Percentiles rank a stretch among this genome's conserved stretches.
Conservation (phyloP, 768 basidiomycete genomes). For the Boletus rubropictus region DNA sequence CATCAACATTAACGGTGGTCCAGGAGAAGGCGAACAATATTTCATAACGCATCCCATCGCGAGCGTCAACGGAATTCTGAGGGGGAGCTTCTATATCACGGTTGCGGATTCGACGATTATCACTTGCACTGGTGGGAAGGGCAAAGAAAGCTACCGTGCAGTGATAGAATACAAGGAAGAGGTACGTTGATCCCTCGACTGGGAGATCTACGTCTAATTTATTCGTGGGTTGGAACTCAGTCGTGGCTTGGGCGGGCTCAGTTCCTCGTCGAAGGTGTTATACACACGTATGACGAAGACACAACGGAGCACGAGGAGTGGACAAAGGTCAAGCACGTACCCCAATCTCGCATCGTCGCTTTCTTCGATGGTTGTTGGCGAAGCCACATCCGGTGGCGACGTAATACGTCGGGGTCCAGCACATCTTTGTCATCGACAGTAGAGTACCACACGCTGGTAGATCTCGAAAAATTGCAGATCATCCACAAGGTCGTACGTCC, state of each 20-base stretch:
- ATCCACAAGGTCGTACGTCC: slow-evolving; percentile 85
- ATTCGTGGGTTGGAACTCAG: slow-evolving; percentile 26
- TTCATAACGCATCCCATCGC: slow-evolving; percentile 88
- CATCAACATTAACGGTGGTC: slow-evolving; percentile 67
- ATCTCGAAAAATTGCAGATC: slow-evolving; percentile 62
- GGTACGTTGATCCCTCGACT: slow-evolving; percentile 41
- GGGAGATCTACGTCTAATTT: not conserved
- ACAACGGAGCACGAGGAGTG: slow-evolving; percentile 61
- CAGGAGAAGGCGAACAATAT: slow-evolving; percentile 74
- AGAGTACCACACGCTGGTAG: slow-evolving; percentile 67
- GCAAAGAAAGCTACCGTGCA: slow-evolving; percentile 60
- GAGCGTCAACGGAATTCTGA: slow-evolving; percentile 83
- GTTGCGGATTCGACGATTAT: slow-evolving; percentile 74
- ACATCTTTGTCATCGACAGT: slow-evolving; percentile 37
- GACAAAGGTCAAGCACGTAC: slow-evolving; percentile 89
- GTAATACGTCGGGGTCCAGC: slow-evolving; percentile 45
- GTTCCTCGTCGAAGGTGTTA: slow-evolving; percentile 81
- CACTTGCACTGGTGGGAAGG: slow-evolving; percentile 69
- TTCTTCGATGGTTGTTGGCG: slow-evolving; percentile 88
- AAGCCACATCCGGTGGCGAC: slow-evolving; percentile 74
- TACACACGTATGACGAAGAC: slow-evolving; percentile 72
- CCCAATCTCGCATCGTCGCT: slow-evolving; percentile 68
- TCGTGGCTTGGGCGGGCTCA: slow-evolving; percentile 89
- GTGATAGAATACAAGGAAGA: slow-evolving; percentile 97
- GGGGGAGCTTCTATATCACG: slow-evolving; percentile 89